Base-by-base conservation (phyloP, 306 rosid genomes). In the Fagus crenata region DNA sequence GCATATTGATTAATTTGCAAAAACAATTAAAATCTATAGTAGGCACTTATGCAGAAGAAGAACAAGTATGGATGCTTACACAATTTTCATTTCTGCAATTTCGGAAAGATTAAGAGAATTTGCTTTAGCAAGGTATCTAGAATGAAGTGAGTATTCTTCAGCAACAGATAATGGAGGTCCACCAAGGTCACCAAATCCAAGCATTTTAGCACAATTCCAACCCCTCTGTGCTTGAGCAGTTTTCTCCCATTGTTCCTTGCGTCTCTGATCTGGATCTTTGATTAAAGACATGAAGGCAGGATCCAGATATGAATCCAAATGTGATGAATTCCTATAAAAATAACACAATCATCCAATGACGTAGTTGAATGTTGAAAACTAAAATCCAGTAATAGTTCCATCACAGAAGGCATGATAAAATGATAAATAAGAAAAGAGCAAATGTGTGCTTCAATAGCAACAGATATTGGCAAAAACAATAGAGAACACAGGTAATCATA, bases 201-300 rank as follows among this genome's bases (percentile, higher is more conserved):
- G 93, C 81, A 95, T 54, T 72, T 83, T 95, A 71, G 91, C 85
- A 76, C 84, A 89, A 85, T 86, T 90, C 96, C 95, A 95, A 63
- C 99, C 85, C 69, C 88, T 80, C 78, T 89, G 96, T 63, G 97
- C 97, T 80, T 90, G 96, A 81, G 93, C 96, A 74, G 93, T 92
- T 84, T 91, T 92, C 87, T 92, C 97, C 99, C 97, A 95, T 71
- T 90, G 99, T 83, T 95, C 99, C 77, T 83, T 85, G 78, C 93
- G 99, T 83, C 96, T 90, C 87, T 92, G 90, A 82, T 95, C 99
- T 33, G 99, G 99, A 85, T 95, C 97, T 91, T 90, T 95, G 77
- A 95, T 92, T 84, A 95, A 88, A 68, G 99, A 91, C 99, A 95
- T 92, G 89, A 95, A 95, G 80, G 99, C 96, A 76, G 99, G 99